Conservation (phyloP, 2,329 filamentous ascomycete species). For the Cladophialophora psammophila region DNA sequence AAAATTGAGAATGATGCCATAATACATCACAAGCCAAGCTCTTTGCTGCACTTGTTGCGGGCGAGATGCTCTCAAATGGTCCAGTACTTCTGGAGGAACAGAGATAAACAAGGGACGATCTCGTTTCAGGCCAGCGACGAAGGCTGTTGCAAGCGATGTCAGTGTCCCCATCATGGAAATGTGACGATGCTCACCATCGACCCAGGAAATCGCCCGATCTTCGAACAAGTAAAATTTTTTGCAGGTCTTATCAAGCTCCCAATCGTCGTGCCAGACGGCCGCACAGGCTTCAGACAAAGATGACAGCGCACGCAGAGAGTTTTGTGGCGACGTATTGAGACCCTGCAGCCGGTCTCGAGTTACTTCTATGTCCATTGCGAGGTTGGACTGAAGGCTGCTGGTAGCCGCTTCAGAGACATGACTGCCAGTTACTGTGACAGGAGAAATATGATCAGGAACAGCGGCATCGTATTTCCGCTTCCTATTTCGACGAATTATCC, state of each 20-base stretch:
- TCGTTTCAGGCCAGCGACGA: slow-evolving; percentile 15
- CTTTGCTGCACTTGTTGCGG: slow-evolving; percentile 15
- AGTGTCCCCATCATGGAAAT: not conserved
- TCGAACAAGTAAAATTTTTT: not conserved
- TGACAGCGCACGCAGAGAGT: not conserved
- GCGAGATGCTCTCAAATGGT: slow-evolving; percentile 17
- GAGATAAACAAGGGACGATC: slow-evolving; percentile 13
- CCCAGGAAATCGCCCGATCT: not conserved
- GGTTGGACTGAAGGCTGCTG: not conserved
- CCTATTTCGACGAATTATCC: not conserved
- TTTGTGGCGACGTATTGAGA: not conserved
- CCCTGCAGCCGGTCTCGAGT: not conserved
- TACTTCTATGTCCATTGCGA: not conserved
- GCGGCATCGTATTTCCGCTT: not conserved
- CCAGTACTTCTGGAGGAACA: slow-evolving; percentile 12
- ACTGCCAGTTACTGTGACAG: not conserved
- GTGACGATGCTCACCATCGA: not conserved
- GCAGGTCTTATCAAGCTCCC: not conserved
- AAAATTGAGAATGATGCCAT: slow-evolving; percentile 15
- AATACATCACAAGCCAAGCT: slow-evolving; percentile 23
- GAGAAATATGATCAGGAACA: not conserved
- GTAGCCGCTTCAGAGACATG: not conserved
- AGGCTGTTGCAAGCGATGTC: not conserved
- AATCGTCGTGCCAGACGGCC: not conserved
- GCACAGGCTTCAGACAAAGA: not conserved